Base-by-base conservation (phyloP, 2,329 filamentous ascomycete species). In the Aquanectria penicillioides region DNA sequence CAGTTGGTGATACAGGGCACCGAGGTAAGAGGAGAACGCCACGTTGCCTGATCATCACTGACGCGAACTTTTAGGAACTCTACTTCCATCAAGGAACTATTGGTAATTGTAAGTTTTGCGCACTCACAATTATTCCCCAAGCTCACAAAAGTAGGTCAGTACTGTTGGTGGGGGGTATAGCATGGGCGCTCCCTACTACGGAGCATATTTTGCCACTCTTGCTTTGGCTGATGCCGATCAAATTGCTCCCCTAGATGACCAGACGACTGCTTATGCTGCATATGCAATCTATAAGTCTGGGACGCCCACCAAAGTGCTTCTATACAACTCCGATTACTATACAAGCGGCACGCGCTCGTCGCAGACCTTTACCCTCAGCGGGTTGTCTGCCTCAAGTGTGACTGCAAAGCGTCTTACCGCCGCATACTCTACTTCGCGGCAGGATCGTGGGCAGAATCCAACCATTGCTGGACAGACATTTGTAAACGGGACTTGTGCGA, bases 61-160 rank as follows among this genome's bases (percentile, higher is more conserved):
- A 36, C 10, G 3, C 4, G 3, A 13, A n/a, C 9, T 23, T 1
- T 11, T 31, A 67, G 63, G 55, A 56, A 13, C 47, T 67, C 0
- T 84, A 83, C 61, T 85, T 83, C 73, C 83, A 85, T 64, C 79
- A 81, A 11, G 78, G 82, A 12, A 85, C 83, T 0, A 77, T 85
- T 8, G 81, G 81, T 4, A 81, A 82, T 65, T 84, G 82, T 71
- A 70, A 74, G 68, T 70, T 65, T 34, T 61, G 37, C 15, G 8
- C 6, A n/a, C 2, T 7, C 2, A 8, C n/a, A 0, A 13, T 15
- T 2, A 29, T 8, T 13, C 8, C 8, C 22, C 18, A 33, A 46
- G 5, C 23, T 37, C 10, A 20, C 13, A 26, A 22, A 10, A 22
- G n/a, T 12, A 75, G 73, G 72, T 59, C 76, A 78, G 61, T 82